These are phyloP conservation scores for Eudorina sp. DNA, from an alignment of 139 green algal genomes.

Conservation along the genomic window DNA sequence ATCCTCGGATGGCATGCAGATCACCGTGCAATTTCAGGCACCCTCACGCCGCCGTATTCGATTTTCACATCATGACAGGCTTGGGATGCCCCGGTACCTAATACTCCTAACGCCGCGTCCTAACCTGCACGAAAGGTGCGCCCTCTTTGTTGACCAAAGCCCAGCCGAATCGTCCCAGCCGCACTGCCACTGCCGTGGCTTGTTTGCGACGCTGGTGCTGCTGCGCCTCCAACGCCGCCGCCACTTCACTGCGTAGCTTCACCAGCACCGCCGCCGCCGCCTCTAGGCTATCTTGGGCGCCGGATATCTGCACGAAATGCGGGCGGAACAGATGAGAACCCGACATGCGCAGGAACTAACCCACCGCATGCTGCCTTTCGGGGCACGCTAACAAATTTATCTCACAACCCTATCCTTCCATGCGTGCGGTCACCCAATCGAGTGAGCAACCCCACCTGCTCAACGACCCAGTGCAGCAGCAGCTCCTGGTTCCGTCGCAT, in stretches of 20 bases:
- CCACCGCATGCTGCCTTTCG: no score
- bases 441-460: constrained; percentile 1
- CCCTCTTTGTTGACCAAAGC: constrained; percentile 40
- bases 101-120: no score
- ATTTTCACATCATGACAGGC: no score
- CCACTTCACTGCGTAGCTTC: neutral
- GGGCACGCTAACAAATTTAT: no score
- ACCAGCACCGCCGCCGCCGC: constrained; percentile 7
- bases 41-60: no score
- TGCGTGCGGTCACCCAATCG: neutral
- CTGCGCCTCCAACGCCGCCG: neutral
- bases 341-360: no score
- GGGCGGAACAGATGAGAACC: neutral
- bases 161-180: constrained; percentile 54
- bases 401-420: no score
- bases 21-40: no score
- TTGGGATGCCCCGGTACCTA: no score
- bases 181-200: constrained; percentile 35
- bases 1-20: no score
- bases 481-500: constrained; percentile 33
- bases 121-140: constrained; percentile 13
- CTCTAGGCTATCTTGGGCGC: constrained; percentile 34
- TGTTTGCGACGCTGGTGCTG: constrained; percentile 33
- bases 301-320: neutral
- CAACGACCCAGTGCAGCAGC: constrained; percentile 32